Evolutionary conservation across 805 yeast species (phyloP), one percentile per base, ranked within the genome.

Genomic region (Ogataea nitratoaversa): DNA sequence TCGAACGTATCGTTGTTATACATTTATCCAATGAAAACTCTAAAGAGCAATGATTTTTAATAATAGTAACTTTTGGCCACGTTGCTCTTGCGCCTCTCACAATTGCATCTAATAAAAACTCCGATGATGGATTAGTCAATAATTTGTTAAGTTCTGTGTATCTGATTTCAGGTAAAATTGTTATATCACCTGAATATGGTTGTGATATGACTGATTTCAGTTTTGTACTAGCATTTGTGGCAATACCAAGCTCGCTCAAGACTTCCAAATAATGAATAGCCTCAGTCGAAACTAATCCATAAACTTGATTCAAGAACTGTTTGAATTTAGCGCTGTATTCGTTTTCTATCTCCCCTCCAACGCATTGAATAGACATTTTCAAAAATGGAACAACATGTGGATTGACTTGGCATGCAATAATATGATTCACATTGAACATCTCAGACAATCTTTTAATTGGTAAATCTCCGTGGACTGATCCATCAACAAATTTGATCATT

Each of bases 341-440:
- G 44, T 76, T 74, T 51, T 82, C 86, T 32, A 79, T 64, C 47
- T 76, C 82, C 7, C 86, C 86, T 11, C 88, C 89, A 17, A 79
- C 79, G 57, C 79, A 76, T 17, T 81, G 76, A 4, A 81, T 71
- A 0, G 89, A 79, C 38, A 80, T 65, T 49, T 79, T 80, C 51
- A 93, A 68, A 37, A 91, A 74, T 0, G 99, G 99, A 2, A 85
- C 86, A 13, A 93, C 95, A 59, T 93, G 99, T 0, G 97, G 95
- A 56, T 93, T 93, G 1, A 93, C 99, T 60, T 93, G 99, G 34
- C 95, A 91, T 0, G 97, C 99, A 51, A 93, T 89, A 46, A 93
- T 90, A 60, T 93, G 96, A 59, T 93, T 95, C 23, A 93, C 96
- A 56, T 93, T 91, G 61, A 93, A 93, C 96, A 93, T 89, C 58